Conservation (phyloP, 345 rosid species). For the Populus simonii region DNA sequence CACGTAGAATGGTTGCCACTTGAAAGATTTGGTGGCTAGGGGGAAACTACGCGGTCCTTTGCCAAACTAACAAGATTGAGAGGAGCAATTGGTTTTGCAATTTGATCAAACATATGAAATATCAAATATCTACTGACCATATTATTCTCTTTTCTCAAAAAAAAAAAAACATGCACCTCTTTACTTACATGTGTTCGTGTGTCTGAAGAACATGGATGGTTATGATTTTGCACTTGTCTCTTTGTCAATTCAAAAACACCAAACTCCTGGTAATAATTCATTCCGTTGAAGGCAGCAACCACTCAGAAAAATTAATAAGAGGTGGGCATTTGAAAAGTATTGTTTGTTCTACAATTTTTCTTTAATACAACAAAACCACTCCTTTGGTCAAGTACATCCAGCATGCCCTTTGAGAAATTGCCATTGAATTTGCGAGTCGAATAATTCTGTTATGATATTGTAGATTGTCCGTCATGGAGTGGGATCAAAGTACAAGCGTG, state of each 20-base stretch:
- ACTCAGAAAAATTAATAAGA: background rate
- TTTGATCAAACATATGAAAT: background rate
- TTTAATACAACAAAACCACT: too few species aligned
- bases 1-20: constrained; percentile 15
- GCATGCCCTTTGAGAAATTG: too few species aligned
- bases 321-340: background rate
- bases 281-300: background rate
- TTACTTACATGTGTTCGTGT: background rate
- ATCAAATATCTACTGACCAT: background rate
- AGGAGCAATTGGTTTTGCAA: constrained; percentile 5
- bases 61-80: constrained; percentile 16
- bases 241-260: background rate
- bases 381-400: too few species aligned
- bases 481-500: too few species aligned
- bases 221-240: background rate
- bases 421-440: too few species aligned
- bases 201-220: background rate
- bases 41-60: constrained; percentile 40
- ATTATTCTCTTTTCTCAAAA: background rate
- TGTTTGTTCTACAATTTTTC: too few species aligned
- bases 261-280: background rate
- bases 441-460: too few species aligned
- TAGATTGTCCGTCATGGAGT: too few species aligned
- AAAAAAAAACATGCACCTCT: background rate
- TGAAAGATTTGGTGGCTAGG: constrained; percentile 22